A percentile compares a stretch with the other conserved stretches of the same genome.
These are phyloP conservation scores for Vigna unguiculata DNA, from an alignment of 306 rosid species.

Conservation along the genomic window DNA sequence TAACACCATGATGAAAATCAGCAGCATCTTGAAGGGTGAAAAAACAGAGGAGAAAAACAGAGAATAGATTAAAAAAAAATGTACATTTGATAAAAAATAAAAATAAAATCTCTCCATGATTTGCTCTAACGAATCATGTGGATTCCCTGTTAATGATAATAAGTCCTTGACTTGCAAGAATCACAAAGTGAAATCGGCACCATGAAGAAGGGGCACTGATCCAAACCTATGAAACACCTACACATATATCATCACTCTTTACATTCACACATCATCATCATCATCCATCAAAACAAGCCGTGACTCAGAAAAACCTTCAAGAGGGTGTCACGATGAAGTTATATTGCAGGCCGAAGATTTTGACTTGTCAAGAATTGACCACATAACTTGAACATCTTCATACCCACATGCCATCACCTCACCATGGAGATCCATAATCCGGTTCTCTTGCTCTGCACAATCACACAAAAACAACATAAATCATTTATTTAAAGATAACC, in stretches of 20 bases:
- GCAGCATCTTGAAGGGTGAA: not conserved
- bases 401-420: constrained; percentile 96
- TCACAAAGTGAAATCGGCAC: constrained; percentile 40
- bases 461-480: not conserved
- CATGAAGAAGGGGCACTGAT: constrained; percentile 44
- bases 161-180: constrained; percentile 36
- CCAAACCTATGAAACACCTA: constrained; percentile 38
- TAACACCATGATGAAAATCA: not conserved
- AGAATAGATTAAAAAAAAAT: constrained; percentile 16
- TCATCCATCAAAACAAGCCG: constrained; percentile 36
- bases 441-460: constrained; percentile 64
- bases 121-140: constrained; percentile 58
- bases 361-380: constrained; percentile 96
- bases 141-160: constrained; percentile 66
- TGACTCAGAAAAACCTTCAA: not conserved
- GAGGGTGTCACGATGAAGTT: constrained; percentile 56
- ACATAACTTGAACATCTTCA: constrained; percentile 97
- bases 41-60: not conserved
- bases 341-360: constrained; percentile 68
- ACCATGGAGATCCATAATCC: constrained; percentile 77
- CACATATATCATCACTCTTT: not conserved
- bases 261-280: too few species aligned
- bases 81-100: constrained; percentile 21
- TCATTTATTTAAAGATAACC: too few species aligned
- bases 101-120: constrained; percentile 73